These are phyloP conservation scores for Phaffomyces thermotolerans DNA, from an alignment of 805 yeast genomes.

Conservation along the genomic window DNA sequence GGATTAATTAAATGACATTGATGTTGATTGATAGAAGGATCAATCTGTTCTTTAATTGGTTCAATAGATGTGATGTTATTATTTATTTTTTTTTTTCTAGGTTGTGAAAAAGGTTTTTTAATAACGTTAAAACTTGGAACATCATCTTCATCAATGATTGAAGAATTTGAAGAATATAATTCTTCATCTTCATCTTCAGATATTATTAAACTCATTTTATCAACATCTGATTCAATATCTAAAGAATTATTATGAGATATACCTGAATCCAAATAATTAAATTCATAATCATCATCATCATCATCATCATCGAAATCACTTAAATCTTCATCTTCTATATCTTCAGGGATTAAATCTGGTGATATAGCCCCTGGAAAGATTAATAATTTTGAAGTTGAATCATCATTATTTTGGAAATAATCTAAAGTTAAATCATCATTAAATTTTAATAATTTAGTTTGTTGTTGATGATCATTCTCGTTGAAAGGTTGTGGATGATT, in stretches of 20 bases:
- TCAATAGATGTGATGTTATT: not conserved
- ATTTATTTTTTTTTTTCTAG: not conserved
- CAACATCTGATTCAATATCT: constrained; percentile 35
- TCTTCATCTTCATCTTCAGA: constrained; percentile 17
- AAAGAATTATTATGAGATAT: constrained; percentile 1
- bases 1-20: constrained; percentile 56
- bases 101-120: not conserved
- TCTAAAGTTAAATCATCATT: constrained; percentile 23
- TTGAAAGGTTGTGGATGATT: not conserved
- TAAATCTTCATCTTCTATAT: constrained; percentile 21
- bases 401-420: constrained; percentile 20
- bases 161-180: constrained; percentile 25
- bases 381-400: constrained; percentile 13
- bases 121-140: constrained; percentile 11
- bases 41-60: not conserved
- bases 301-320: constrained; percentile 16
- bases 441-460: constrained; percentile 18
- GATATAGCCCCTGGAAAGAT: constrained; percentile 13
- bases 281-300: constrained; percentile 6
- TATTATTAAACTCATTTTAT: constrained; percentile 32
- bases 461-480: constrained; percentile 4
- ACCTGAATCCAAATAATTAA: constrained; percentile 10
- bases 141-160: constrained; percentile 18
- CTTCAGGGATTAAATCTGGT: constrained; percentile 20
- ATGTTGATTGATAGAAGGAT: constrained; percentile 20